Base-by-base conservation (phyloP, 345 rosid genomes). In the Salix arbutifolia region DNA sequence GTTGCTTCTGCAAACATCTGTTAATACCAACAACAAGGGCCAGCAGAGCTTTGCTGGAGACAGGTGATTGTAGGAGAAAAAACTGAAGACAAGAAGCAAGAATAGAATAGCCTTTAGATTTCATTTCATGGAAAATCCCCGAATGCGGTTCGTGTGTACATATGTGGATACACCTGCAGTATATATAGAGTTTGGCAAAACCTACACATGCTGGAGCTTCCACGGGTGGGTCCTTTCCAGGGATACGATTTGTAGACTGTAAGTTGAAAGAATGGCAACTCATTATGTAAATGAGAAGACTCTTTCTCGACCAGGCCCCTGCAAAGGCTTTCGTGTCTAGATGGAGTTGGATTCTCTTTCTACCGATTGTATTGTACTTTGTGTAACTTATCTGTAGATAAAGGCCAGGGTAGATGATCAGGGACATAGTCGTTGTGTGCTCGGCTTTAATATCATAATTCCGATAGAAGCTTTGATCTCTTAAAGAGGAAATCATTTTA, bases 71-170 rank as follows among this genome's bases (percentile, higher is more conserved):
- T 3, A n/a, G 3, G 13, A 58, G 46, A 25, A 53, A 44, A 13
- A 35, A 56, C 60, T 67, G 77, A 38, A 69, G 74, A 58, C 38
- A 7, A 11, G 17, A 44, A 44, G 2, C 9, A 40, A 8, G 65
- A 62, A 3, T 64, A 50, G 10, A 30, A 31, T n/a, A 38, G 66
- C n/a, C 30, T 50, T 46, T 26, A 26, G 33, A 37, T 14, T 65
- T 31, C 61, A 35, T 8, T 28, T 10, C 21, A 13, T 60, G 71
- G 50, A 5, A 37, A 38, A 62, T 61, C 64, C 64, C 61, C 72
- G 65, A 60, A 30, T 60, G 37, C 31, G 74, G 62, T 64, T 75
- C 65, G 64, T 60, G 67, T 75, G 82, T 77, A 40, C 68, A 76
- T 76, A 68, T 12, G 26, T 23, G 58, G 73, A 37, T 28, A 19